Conservation (phyloP, 768 basidiomycete genomes). For the Tubosaeta sp. region DNA sequence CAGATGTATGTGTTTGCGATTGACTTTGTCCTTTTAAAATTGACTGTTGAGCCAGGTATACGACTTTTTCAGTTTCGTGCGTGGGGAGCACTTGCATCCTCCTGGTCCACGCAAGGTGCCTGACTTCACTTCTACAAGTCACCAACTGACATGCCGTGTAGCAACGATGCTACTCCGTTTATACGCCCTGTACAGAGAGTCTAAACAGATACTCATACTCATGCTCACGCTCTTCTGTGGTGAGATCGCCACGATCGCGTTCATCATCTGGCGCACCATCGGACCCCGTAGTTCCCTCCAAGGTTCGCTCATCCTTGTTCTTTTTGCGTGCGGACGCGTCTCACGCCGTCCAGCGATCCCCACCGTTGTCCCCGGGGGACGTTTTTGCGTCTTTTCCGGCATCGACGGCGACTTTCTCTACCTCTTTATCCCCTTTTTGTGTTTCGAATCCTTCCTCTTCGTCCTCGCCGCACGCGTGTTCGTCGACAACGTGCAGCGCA, state of each 20-base stretch:
- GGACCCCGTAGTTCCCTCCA: slow-evolving; percentile 21
- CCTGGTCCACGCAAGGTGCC: slow-evolving; percentile 32
- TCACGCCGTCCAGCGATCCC: slow-evolving; percentile 6
- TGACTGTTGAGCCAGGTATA: slow-evolving; percentile 15
- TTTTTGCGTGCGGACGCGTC: neutral
- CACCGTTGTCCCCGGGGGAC: neutral
- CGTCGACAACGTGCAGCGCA: slow-evolving; percentile 6
- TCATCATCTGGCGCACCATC: slow-evolving; percentile 25
- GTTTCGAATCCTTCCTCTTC: slow-evolving; percentile 27
- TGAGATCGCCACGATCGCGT: slow-evolving; percentile 22
- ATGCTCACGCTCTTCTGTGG: slow-evolving; percentile 18
- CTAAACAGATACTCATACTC: slow-evolving; percentile 16
- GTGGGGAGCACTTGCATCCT: slow-evolving; percentile 29
- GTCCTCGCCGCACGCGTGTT: slow-evolving; percentile 18
- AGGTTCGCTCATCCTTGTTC: slow-evolving; percentile 9
- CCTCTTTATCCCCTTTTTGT: slow-evolving; percentile 29
- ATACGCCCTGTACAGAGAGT: slow-evolving; percentile 30
- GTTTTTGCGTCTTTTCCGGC: slow-evolving; percentile 23
- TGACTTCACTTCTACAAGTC: neutral
- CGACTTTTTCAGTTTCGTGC: slow-evolving; percentile 29
- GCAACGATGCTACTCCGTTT: slow-evolving; percentile 32
- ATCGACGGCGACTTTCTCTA: slow-evolving; percentile 20
- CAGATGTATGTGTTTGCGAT: slow-evolving; percentile 19
- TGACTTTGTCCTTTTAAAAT: neutral
- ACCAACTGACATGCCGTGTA: slow-evolving; percentile 10